Conservation (phyloP, 73 alveolate genomes). For the Paramecium biaurelia region DNA sequence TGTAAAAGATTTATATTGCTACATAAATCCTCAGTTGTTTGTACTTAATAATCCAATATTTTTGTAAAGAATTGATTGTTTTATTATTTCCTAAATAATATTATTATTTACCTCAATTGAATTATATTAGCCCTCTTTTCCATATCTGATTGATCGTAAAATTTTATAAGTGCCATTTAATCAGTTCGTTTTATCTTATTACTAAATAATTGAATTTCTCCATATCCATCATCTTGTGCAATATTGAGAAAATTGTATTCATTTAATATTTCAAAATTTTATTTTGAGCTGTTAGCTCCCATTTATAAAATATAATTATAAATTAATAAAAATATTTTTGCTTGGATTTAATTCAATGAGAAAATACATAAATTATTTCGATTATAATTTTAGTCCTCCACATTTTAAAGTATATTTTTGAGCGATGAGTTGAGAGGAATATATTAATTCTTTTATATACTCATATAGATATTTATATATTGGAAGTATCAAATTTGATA, state of each 20-base stretch:
- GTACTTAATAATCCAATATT: neutral
- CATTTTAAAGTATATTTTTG: neutral
- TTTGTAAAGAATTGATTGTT: neutral
- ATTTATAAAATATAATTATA: neutral
- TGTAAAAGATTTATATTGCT: neutral
- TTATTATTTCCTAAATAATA: neutral
- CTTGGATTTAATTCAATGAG: neutral
- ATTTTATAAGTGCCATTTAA: neutral
- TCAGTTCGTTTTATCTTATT: neutral
- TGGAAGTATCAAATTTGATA: too few species aligned
- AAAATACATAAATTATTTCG: neutral
- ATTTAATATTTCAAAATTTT: neutral
- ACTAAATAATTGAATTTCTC: neutral
- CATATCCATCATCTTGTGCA: neutral
- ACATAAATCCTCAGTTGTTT: neutral
- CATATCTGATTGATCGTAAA: neutral
- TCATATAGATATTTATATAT: too few species aligned
- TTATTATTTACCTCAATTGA: neutral
- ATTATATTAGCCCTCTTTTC: neutral
- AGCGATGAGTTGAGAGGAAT: neutral
- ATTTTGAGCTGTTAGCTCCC: slow-evolving; percentile 48
- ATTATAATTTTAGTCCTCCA: neutral
- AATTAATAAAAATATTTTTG: neutral
- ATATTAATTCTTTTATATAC: too few species aligned
- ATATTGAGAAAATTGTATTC: neutral